Conservation (phyloP, 768 basidiomycete species). For the Termitomyces sp. region DNA sequence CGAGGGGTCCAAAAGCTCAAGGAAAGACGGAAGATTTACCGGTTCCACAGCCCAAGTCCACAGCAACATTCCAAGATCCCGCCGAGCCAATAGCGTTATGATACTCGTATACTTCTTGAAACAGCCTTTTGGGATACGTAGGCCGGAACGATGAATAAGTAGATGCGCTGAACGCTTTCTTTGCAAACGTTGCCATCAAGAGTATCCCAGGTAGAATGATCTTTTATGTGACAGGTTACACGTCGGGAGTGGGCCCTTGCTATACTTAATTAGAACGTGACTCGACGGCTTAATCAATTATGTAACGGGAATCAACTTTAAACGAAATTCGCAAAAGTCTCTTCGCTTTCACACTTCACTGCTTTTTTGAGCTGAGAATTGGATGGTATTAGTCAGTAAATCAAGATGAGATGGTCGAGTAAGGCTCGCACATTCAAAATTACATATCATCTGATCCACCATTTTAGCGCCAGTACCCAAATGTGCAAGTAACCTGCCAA, state of each 20-base stretch:
- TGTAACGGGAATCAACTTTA: too few relatives aligned
- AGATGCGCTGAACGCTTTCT: slow-evolving; percentile 60
- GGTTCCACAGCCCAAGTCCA: slow-evolving; percentile 85
- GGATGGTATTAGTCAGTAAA: not conserved
- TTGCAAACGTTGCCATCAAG: slow-evolving; percentile 72
- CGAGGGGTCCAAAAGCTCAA: not conserved
- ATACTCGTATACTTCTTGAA: slow-evolving; percentile 55
- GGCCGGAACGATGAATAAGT: slow-evolving; percentile 67
- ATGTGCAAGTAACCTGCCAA: not conserved
- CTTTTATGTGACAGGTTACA: not conserved
- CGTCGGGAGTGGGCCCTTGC: too few relatives aligned
- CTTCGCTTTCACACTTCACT: not conserved
- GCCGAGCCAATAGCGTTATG: slow-evolving; percentile 29
- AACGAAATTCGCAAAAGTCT: too few relatives aligned
- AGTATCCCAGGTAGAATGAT: too few relatives aligned
- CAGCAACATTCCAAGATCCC: slow-evolving; percentile 46
- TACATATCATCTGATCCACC: not conserved
- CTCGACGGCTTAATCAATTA: too few relatives aligned
- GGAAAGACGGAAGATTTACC: slow-evolving; percentile 31
- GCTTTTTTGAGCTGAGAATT: not conserved
- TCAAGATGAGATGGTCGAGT: slow-evolving; percentile 8
- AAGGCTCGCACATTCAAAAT: not conserved
- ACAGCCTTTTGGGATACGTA: slow-evolving; percentile 64
- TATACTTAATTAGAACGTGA: too few relatives aligned
- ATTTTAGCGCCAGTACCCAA: not conserved